These are phyloP conservation scores for Petunia secreta DNA, from an alignment of 257 asterid species.

Conservation along the genomic window DNA sequence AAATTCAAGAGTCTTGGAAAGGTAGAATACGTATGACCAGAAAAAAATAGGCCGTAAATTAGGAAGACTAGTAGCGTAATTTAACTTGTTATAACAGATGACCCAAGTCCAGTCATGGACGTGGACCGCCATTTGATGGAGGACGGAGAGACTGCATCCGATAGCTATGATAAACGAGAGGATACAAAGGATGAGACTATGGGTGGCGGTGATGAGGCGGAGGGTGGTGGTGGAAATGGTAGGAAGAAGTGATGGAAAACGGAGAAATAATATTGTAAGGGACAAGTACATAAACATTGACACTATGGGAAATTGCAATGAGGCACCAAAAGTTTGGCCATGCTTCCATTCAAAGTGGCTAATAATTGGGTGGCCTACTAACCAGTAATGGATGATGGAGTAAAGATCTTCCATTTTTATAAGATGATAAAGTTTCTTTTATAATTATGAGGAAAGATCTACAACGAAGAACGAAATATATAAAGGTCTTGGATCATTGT, in stretches of 20 bases:
- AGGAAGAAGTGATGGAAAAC: slow-evolving; percentile 36
- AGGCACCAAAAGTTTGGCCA: slow-evolving; percentile 60
- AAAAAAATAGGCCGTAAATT: slow-evolving; percentile 64
- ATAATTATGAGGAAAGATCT: not conserved
- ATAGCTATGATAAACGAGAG: slow-evolving; percentile 69
- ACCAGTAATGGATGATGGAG: slow-evolving; percentile 55
- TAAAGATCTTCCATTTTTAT: slow-evolving; percentile 44
- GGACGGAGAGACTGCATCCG: slow-evolving; percentile 61
- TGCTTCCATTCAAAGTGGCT: slow-evolving; percentile 68
- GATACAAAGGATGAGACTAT: slow-evolving; percentile 69
- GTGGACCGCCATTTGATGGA: slow-evolving; percentile 62
- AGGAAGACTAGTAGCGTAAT: slow-evolving; percentile 45
- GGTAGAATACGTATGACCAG: slow-evolving; percentile 79
- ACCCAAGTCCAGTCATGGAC: slow-evolving; percentile 53
- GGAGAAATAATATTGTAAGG: slow-evolving; percentile 54
- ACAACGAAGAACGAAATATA: not conserved
- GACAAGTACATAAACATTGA: slow-evolving; percentile 61
- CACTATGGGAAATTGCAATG: slow-evolving; percentile 51
- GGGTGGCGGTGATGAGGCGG: slow-evolving; percentile 70
- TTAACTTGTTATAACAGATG: slow-evolving; percentile 48
- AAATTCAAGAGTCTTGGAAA: slow-evolving; percentile 76
- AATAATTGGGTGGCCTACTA: slow-evolving; percentile 68
- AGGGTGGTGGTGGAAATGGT: slow-evolving; percentile 50
- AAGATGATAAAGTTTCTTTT: not conserved
- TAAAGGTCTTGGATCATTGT: not conserved